Base-by-base conservation (phyloP, 805 yeast genomes). In the Pichia phayaonensis region DNA sequence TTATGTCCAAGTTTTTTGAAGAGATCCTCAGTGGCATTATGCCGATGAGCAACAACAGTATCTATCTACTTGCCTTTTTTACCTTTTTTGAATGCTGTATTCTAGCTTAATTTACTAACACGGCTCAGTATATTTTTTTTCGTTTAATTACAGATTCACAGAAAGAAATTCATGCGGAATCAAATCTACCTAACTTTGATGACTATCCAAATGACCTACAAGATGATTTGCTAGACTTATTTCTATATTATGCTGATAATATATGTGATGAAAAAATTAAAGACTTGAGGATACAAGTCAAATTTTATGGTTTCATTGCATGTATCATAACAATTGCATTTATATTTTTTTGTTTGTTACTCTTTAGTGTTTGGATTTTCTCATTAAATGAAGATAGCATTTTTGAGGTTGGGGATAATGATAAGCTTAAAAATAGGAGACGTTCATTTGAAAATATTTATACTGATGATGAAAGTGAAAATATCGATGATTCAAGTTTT, bases 251-350 rank as follows among this genome's bases (percentile, higher is more conserved):
- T 47, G 43, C 42, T 42, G 40, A 45, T 54, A 49, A 50, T 34
- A 7, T 46, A 2, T 60, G 61, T 49, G 61, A 59, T 7, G 52
- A 51, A 22, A 52, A 50, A 44, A 42, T 59, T 12, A 31, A 50
- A 16, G 60, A 58, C 15, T 27, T 60, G n/a, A 47, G 34, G 27
- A 50, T 46, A 2, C 50, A 57, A 44, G 22, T 60, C 8, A 51
- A 58, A 18, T 27, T 53, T 23, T 50, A 48, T 40, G 48, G 49
- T 11, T 36, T 45, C 2, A 22, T 50, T 18, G 22, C 38, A 8
- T 44, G 47, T 15, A 20, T 38, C 4, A 20, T 42, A 6, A 40
- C 38, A 6, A 44, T 23, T 18, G 18, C 7, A 3, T 31, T 41
- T 18, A 13, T 42, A 21, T 31, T 34, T 12, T 15, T 31, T 8